Base-by-base conservation (phyloP, 345 rosid species). In the Hibiscus mutabilis region DNA sequence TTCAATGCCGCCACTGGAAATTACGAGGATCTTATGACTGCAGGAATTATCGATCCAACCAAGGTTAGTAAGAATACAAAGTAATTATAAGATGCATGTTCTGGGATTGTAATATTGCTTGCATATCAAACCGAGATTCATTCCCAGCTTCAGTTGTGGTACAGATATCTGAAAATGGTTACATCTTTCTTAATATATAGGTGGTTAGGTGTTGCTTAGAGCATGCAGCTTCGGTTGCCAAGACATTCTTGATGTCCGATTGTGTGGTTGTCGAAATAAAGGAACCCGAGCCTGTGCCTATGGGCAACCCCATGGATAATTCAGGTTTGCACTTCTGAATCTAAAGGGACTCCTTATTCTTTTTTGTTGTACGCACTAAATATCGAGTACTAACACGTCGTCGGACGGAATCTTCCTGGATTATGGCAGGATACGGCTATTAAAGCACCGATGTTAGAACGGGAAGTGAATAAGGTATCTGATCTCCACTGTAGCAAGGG, bases 251-350 rank as follows among this genome's bases (percentile, higher is more conserved):
- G 89, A 96, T 92, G 98, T 96, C 98, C 0, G 99, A 96, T 66
- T 92, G 98, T 75, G 99, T 92, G 2, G 99, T 96, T 29, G 98
- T 92, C 27, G 98, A 96, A 87, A 91, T 96, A 80, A 96, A 89
- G 88, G 98, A 96, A 74, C 90, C 97, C 2, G 98, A 92, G 60
- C 78, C 96, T 2, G 81, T 69, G 25, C 85, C 94, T 2, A 87
- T 63, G 0, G 95, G 89, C 56, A 95, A 82, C 84, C 98, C 99
- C 27, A 96, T 96, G 99, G 99, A 96, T 79, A 89, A 91, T 76
- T 92, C 98, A 87, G 97, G 98, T 66, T 1, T 25, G 58, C 37
- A 16, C 15, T 66, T 89, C 14, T 13, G 35, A 55, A 18, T 59
- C 29, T 60, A 25, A 40, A 16, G 10, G 27, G 1, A 37, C 12